phyloP scores from a whole-genome alignment of 768 basidiomycete species.

The Gautieria morchelliformis region DNA sequence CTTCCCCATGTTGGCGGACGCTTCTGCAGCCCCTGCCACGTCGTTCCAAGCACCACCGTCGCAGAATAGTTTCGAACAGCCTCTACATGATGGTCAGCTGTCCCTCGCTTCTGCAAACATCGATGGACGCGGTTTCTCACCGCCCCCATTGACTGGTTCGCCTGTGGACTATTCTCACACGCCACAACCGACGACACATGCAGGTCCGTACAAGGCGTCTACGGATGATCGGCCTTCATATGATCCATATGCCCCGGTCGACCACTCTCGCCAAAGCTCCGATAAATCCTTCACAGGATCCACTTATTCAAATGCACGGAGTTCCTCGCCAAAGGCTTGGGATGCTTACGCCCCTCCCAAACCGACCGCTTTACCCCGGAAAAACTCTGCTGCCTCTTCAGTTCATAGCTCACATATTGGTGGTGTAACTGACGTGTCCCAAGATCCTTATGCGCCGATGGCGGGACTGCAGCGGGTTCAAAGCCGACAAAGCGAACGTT shows the following conservation, averaged over 20 bases:
- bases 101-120: not conserved
- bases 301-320: not conserved
- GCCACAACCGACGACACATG: not conserved
- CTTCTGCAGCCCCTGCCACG: too few species aligned
- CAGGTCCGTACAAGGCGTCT: not conserved
- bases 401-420: not conserved
- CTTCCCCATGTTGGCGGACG: too few species aligned
- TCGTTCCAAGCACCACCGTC: too few species aligned
- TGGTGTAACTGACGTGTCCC: not conserved
- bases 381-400: not conserved
- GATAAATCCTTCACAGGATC: conserved; percentile 25
- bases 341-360: not conserved
- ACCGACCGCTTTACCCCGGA: not conserved
- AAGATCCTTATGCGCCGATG: not conserved
- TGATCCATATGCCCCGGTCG: conserved; percentile 19
- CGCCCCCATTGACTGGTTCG: not conserved
- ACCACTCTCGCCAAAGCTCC: conserved; percentile 15
- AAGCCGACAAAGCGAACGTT: not conserved
- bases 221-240: conserved; percentile 17
- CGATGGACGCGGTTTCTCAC: not conserved
- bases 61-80: not conserved
- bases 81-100: not conserved
- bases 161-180: not conserved
- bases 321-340: not conserved
- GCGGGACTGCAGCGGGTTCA: not conserved